phyloP scores from a whole-genome alignment of 1,284 basidiomycete genomes.

The Tremellales sp. region DNA sequence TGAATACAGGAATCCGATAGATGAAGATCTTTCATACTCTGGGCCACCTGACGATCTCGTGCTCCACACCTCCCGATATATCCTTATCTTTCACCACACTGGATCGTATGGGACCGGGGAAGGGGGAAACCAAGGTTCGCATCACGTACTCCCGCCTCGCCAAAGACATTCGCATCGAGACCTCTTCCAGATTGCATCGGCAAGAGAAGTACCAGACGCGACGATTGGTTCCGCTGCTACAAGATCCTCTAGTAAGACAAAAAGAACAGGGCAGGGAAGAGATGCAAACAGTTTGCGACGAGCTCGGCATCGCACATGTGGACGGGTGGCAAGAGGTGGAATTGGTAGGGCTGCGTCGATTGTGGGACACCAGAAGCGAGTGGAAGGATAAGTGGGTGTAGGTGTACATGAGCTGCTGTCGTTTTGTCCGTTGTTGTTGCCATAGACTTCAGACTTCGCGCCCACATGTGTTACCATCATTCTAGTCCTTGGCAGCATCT shows the following conservation, averaged over 20 bases:
- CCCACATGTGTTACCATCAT: no score
- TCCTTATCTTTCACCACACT: constrained; percentile 19
- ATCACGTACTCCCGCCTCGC: constrained; percentile 17
- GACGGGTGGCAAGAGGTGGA: constrained; percentile 24
- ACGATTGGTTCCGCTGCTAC: background rate
- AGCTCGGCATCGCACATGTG: no score
- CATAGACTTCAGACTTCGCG: no score
- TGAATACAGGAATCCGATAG: constrained; percentile 16
- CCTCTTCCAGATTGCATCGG: background rate
- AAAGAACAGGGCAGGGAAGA: background rate
- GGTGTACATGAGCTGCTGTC: no score
- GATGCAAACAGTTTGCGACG: background rate
- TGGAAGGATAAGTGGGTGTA: no score
- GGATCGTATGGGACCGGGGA: background rate
- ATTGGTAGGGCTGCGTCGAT: constrained; percentile 22
- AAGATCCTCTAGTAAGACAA: background rate
- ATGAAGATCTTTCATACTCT: constrained; percentile 32
- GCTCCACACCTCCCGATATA: constrained; percentile 36
- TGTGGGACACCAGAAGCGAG: constrained; percentile 18
- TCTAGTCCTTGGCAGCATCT: no score
- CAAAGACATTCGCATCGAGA: constrained; percentile 12
- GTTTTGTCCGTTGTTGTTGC: no score
- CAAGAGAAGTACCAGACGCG: constrained; percentile 8
- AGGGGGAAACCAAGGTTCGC: constrained; percentile 9
- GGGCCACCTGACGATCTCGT: constrained; percentile 34